phyloP scores from a whole-genome alignment of 2,329 filamentous ascomycete genomes.

The Pseudopyrenochaeta lycopersici region DNA sequence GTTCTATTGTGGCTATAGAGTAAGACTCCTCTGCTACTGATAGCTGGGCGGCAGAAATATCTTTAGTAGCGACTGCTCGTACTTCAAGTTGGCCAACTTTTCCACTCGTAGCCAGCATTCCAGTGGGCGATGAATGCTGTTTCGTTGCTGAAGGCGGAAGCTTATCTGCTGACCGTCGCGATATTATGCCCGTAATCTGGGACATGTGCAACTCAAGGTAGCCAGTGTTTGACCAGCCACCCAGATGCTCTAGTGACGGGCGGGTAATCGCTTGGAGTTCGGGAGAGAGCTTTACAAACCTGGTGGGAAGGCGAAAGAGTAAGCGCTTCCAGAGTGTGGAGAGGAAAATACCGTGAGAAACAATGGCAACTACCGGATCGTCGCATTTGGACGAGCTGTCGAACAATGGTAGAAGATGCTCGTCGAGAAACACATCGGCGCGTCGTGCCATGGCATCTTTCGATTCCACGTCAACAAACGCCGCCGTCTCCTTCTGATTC shows the following conservation, averaged over 20 bases:
- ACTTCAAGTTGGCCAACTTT: conserved; percentile 1
- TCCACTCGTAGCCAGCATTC: conserved; percentile 2
- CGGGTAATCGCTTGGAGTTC: conserved; percentile 51
- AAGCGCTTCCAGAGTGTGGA: conserved; percentile 72
- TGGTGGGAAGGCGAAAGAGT: conserved; percentile 62
- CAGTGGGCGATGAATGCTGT: conserved; percentile 2
- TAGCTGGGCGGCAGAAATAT: background rate
- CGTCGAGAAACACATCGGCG: conserved; percentile 71
- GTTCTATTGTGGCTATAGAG: background rate
- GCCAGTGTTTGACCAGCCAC: conserved; percentile 73
- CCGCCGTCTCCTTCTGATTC: conserved; percentile 52
- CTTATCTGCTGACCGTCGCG: background rate
- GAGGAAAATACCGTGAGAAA: conserved; percentile 86
- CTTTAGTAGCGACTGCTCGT: background rate
- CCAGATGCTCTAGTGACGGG: conserved; percentile 61
- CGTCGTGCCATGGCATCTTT: conserved; percentile 71
- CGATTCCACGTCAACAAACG: conserved; percentile 71
- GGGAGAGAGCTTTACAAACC: conserved; percentile 55
- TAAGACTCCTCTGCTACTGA: background rate
- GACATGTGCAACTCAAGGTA: conserved; percentile 62
- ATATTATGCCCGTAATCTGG: background rate
- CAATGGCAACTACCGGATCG: conserved; percentile 67
- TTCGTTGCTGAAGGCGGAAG: background rate
- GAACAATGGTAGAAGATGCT: conserved; percentile 68
- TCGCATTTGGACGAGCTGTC: conserved; percentile 32